phyloP scores from a whole-genome alignment of 768 basidiomycete species.

The Trametes meyenii region DNA sequence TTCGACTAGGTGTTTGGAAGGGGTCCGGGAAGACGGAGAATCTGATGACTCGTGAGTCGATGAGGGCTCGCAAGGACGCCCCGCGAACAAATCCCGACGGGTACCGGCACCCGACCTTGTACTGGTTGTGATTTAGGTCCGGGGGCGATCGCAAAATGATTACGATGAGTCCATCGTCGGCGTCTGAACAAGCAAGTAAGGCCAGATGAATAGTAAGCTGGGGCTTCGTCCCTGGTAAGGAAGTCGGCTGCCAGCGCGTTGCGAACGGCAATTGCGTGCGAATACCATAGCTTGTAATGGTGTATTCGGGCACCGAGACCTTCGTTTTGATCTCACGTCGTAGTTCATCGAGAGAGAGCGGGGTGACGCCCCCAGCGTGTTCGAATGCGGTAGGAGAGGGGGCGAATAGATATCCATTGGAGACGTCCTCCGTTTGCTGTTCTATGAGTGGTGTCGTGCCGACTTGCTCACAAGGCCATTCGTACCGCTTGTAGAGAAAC shows the following conservation, averaged over 20 bases:
- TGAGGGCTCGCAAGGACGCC: background rate
- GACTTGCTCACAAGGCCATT: background rate
- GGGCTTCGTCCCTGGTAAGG: background rate
- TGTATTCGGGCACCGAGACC: background rate
- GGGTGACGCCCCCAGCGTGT: background rate
- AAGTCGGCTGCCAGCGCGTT: background rate
- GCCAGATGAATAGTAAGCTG: background rate
- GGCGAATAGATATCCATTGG: conserved; percentile 5
- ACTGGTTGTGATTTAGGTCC: background rate
- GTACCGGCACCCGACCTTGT: conserved; percentile 7
- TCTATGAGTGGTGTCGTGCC: background rate
- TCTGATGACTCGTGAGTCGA: no score
- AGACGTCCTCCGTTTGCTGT: background rate
- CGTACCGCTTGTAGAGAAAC: background rate
- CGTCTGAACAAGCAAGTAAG: conserved; percentile 1
- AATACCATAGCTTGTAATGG: conserved; percentile 13
- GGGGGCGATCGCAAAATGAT: background rate
- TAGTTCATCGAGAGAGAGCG: conserved; percentile 1
- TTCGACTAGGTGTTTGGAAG: no score
- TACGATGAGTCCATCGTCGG: background rate
- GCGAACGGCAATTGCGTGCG: background rate
- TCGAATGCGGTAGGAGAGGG: conserved; percentile 1
- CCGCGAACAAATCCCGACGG: conserved; percentile 4
- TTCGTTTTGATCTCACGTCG: background rate
- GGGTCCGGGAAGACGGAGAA: no score